Base-by-base conservation (phyloP, 345 rosid genomes). In the Gossypium sturtianum region DNA sequence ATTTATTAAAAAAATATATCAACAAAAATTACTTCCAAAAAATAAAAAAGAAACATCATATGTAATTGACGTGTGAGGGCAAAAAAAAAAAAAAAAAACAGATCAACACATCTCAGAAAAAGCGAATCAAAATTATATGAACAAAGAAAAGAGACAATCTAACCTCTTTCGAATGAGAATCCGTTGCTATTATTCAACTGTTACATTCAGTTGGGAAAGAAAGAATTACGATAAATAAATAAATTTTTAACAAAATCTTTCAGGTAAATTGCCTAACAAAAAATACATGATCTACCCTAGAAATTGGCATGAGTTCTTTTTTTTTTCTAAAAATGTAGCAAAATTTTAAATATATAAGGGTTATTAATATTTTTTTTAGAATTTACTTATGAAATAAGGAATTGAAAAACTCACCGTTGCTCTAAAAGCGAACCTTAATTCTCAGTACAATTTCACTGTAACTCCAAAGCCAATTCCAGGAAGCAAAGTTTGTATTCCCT, bases 111-210 rank as follows among this genome's bases (percentile, higher is more conserved):
- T 19, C 34, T 66, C 45, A 77, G 12, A 16, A 75, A 19, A 58
- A 15, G 11, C 41, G 70, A 49, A 71, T 29, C 49, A 47, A 52
- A 58, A 9, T 17, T 27, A 73, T 72, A 61, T 25, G 29, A 58
- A 58, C 63, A 58, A 12, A 58, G 15, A 6, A 7, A 57, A 15
- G 52, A 49, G 52, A 64, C 20, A 80, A 83, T n/a, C 79, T 71
- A 78, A 91, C 97, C 97, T 89, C 94, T 78, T 82, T 85, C 72
- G 70, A 70, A 74, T 76, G 76, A 79, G 89, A 80, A 80, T 83
- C 83, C 70, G 80, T 74, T 44, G 71, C 80, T 75, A 81, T 81
- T 81, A 34, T 82, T 77, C 65, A 72, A 78, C 76, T 71, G 83
- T 45, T 85, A 86, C 95, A 90, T 91, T 76, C 77, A 25, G 52